phyloP scores from a whole-genome alignment of 2,329 filamentous ascomycete species.

The Cladosporium cucumerinum region DNA sequence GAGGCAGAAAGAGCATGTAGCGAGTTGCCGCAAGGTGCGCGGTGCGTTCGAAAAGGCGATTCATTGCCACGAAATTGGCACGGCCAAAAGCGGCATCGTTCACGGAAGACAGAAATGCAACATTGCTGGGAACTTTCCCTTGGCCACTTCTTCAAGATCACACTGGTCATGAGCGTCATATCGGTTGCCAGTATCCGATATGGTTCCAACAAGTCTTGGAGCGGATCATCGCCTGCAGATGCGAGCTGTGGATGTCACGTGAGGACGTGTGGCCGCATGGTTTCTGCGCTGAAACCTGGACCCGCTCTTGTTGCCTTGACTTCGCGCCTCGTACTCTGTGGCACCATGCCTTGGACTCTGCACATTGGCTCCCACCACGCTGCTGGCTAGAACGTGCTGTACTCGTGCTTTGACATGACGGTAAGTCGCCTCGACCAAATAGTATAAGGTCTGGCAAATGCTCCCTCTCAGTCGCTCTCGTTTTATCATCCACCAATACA shows the following conservation, averaged over 20 bases:
- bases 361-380: neutral
- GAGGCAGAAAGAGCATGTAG: neutral
- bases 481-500: neutral
- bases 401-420: neutral
- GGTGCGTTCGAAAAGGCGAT: neutral
- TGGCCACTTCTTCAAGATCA: neutral
- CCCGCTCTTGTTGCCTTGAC: conserved; percentile 8
- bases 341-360: neutral
- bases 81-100: neutral
- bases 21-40: neutral
- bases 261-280: neutral
- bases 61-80: neutral
- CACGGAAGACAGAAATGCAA: neutral
- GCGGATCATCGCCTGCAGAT: neutral
- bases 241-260: neutral
- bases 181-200: neutral
- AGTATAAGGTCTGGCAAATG: neutral
- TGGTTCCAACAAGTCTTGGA: neutral
- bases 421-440: neutral
- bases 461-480: neutral
- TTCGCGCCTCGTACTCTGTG: neutral
- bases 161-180: neutral
- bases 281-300: neutral
- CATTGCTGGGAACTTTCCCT: neutral
- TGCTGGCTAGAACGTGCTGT: neutral